These are phyloP conservation scores for Penicillium soppii DNA, from an alignment of 495 filamentous ascomycete genomes.

Conservation along the genomic window DNA sequence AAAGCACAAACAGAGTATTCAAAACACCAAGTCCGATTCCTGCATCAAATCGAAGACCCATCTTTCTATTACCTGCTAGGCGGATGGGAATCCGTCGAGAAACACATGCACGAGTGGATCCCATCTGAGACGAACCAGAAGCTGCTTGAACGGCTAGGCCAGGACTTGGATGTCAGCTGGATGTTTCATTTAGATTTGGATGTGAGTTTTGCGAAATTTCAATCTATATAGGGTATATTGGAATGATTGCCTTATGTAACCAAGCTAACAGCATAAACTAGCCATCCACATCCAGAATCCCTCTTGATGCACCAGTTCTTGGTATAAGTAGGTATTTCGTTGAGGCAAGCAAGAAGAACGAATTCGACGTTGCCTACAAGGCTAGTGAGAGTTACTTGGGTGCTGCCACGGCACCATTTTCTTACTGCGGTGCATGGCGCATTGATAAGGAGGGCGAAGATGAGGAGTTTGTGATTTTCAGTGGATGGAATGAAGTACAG, in stretches of 20 bases:
- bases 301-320: slow-evolving; percentile 42
- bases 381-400: slow-evolving; percentile 32
- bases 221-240: no score
- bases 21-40: slow-evolving; percentile 27
- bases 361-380: slow-evolving; percentile 35
- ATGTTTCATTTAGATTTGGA: slow-evolving; percentile 37
- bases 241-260: neutral
- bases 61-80: slow-evolving; percentile 47
- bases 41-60: slow-evolving; percentile 50
- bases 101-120: slow-evolving; percentile 49
- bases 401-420: slow-evolving; percentile 26
- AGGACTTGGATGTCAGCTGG: slow-evolving; percentile 39
- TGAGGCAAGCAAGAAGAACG: slow-evolving; percentile 33
- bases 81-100: slow-evolving; percentile 47
- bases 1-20: slow-evolving; percentile 39
- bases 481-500: neutral
- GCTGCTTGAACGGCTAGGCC: slow-evolving; percentile 39
- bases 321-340: slow-evolving; percentile 46
- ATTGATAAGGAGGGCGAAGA: neutral
- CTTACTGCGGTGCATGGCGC: slow-evolving; percentile 1
- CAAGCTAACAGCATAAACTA: slow-evolving; percentile 1
- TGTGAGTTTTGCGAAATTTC: neutral
- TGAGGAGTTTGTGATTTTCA: slow-evolving; percentile 6
- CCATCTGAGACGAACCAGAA: slow-evolving; percentile 33
- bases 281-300: slow-evolving; percentile 15